Base-by-base conservation (phyloP, 371 early-diverging fungal species). In the Cokeromyces recurvatus region DNA sequence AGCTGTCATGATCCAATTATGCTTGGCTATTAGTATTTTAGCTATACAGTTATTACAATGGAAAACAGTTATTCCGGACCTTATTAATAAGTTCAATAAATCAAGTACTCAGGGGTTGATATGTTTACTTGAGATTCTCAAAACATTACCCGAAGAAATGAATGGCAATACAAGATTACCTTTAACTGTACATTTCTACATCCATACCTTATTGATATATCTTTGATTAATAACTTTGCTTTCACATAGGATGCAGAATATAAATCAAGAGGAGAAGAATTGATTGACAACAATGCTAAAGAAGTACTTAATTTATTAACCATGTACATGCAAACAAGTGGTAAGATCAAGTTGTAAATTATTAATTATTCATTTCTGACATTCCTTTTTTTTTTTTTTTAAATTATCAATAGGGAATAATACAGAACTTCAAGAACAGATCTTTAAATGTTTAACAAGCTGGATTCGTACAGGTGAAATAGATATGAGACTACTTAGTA, bases 381-480 rank as follows among this genome's bases (percentile, higher is more conserved):
- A 4, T 40, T 24, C n/a, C n/a, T 29, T 32, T 27, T 36, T 45
- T 27, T 21, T 27, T 20, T 38, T 12, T 46, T 79, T 80, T 5
- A 8, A 8, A 11, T 5, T 5, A 11, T 5, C 11, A 11, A n/a
- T 34, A 34, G 35, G 68, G 14, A 66, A 66, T 14, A 74, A 77
- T 40, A 59, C 63, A 1, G 75, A 62, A 19, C 66, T 85, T 15
- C 87, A 85, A 36, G 77, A 79, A 29, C 58, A 71, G 0, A 74
- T 90, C 8, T 77, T 96, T 38, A 63, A 64, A 43, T 92, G 92
- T 64, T 70, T 95, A 9, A 60, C 74, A 0, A 83, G 84, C 34
- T 96, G 96, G 98, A 69, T 96, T 23, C 69, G 79, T 44, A 81
- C 89, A 11, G 91, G 93, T 15, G 90, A 90, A 48, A 79, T 97